These are phyloP conservation scores for Leccinum pellstonianum DNA, from an alignment of 768 basidiomycete species.

Conservation along the genomic window DNA sequence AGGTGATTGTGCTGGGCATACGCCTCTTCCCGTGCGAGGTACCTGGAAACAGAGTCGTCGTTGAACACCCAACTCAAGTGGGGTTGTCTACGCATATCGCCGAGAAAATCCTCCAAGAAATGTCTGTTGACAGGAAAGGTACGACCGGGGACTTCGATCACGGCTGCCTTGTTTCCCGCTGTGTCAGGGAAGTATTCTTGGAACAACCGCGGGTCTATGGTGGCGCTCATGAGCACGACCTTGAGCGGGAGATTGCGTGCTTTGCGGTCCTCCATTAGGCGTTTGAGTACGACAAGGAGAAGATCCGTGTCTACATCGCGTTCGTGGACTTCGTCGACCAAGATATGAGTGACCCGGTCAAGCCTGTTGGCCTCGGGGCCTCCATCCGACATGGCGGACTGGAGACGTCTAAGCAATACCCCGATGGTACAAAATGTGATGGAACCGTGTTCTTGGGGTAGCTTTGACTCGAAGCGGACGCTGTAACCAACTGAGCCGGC, in stretches of 20 bases:
- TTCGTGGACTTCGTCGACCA: constrained; percentile 97
- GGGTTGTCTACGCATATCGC: constrained; percentile 42
- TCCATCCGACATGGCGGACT: constrained; percentile 58
- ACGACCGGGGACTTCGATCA: constrained; percentile 86
- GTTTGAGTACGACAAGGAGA: constrained; percentile 84
- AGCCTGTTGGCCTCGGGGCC: constrained; percentile 39
- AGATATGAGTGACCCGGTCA: constrained; percentile 82
- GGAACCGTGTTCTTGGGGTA: constrained; percentile 76
- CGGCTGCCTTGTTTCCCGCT: constrained; percentile 55
- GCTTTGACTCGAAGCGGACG: constrained; percentile 84
- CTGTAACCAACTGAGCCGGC: constrained; percentile 78
- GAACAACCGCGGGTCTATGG: constrained; percentile 89
- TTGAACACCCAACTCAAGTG: constrained; percentile 60
- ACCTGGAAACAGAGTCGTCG: constrained; percentile 69
- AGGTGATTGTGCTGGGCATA: constrained; percentile 15
- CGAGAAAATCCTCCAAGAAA: constrained; percentile 77
- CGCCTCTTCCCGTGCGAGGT: constrained; percentile 59
- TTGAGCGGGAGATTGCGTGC: constrained; percentile 71
- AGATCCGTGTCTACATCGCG: constrained; percentile 93
- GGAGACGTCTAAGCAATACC: constrained; percentile 83
- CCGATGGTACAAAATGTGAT: constrained; percentile 94
- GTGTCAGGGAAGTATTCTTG: constrained; percentile 80
- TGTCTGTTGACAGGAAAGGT: constrained; percentile 83
- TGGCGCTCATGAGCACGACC: constrained; percentile 93
- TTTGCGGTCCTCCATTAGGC: constrained; percentile 72